Evolutionary conservation across 2,329 filamentous ascomycete species (phyloP).

Genomic region (Cladosporium phlei): DNA sequence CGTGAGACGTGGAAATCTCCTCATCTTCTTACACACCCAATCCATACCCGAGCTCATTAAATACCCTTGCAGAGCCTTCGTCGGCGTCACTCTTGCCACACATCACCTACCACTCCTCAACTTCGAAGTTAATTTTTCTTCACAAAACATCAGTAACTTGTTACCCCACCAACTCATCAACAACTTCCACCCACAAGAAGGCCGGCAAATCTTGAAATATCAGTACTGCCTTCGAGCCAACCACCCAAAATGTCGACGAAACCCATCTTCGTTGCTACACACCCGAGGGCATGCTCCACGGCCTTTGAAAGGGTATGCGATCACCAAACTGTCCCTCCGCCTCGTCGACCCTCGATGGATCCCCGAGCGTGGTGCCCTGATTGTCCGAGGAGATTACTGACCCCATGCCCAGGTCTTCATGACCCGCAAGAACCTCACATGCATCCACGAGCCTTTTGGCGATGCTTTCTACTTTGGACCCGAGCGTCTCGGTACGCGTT

Average conservation of each 20-base stretch:
- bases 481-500: slow-evolving; percentile 76
- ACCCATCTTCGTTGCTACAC: slow-evolving; percentile 87
- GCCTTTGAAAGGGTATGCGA: slow-evolving; percentile 80
- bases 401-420: slow-evolving; percentile 73
- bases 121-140: slow-evolving; percentile 5
- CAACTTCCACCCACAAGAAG: not conserved
- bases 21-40: slow-evolving; percentile 1
- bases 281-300: slow-evolving; percentile 91
- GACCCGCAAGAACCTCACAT: slow-evolving; percentile 80
- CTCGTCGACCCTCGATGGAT: not conserved
- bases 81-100: not conserved
- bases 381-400: not conserved
- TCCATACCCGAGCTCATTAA: slow-evolving; percentile 12
- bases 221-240: slow-evolving; percentile 14
- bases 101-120: not conserved
- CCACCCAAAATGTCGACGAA: slow-evolving; percentile 61
- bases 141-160: not conserved
- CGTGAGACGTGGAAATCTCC: slow-evolving; percentile 11
- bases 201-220: slow-evolving; percentile 17
- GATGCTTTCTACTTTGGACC: slow-evolving; percentile 96
- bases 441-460: slow-evolving; percentile 92
- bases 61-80: slow-evolving; percentile 9
- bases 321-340: not conserved
- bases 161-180: not conserved
- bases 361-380: too few species aligned